Base-by-base conservation (phyloP, 2,329 filamentous ascomycete species). In the Ophiostoma perfectum region DNA sequence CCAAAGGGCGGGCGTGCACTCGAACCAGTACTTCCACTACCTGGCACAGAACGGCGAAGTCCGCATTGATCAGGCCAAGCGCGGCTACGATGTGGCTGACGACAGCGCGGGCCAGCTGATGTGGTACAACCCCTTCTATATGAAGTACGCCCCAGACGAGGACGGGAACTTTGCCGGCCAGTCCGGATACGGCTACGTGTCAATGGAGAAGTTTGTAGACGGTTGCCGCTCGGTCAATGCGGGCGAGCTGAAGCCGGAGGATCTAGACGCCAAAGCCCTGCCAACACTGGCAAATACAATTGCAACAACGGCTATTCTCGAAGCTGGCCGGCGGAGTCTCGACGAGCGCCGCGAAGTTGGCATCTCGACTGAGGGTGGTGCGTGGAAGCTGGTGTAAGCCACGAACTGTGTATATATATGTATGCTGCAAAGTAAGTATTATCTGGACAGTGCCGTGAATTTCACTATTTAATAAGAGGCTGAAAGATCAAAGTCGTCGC, bases 1-100 rank as follows among this genome's bases (percentile, higher is more conserved):
- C 12, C 91, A 96, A 77, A 91, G 89, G 75, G 93, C 93, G 0
- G 93, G 94, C 65, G 93, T 97, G n/a, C 94, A 97, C 80, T 94
- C 90, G 1, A 96, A 96, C 78, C 93, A 97, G 81, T 95, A 97
- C 80, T 97, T 97, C 82, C 93, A 97, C 80, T 97, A 95, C 81
- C 89, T 97, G 81, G 93, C 87, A 3, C 85, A 86, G 70, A 86
- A 89, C 68, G 93, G 93, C 72, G 93, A 97, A 80, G 88, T 97
- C 74, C 87, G 91, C 70, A 86, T 96, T 74, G 92, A 97, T 81
- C 94, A 97, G 80, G 93, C 93, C 62, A 75, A 96, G 83, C 87
- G 93, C 67, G 93, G 93, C 64, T 97, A 97, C 80, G 93, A 97
- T 75, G 90, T 97, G 11, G 92, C 93, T n/a, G 90, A 93, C 72